Evolutionary conservation across 2,329 filamentous ascomycete species (phyloP).

Genomic region (Aspergillus sp.): DNA sequence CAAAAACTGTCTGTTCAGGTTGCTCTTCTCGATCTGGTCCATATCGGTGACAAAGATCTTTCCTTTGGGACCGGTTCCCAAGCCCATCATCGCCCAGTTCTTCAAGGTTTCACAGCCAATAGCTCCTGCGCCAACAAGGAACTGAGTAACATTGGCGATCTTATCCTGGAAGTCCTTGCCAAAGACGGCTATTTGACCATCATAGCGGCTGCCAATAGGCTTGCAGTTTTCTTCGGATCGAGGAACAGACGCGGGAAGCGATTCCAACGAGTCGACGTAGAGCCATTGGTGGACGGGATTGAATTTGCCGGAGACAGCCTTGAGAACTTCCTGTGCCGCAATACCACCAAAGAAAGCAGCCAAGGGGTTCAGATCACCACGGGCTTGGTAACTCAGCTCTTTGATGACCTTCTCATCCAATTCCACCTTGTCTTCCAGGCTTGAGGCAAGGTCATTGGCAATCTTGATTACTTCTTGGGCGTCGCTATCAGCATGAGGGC

Average conservation of each 20-base stretch:
- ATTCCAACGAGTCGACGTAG: constrained; percentile 98
- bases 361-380: constrained; percentile 85
- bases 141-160: constrained; percentile 82
- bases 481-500: constrained; percentile 79
- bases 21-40: constrained; percentile 98
- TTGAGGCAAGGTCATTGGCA: constrained; percentile 66
- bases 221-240: constrained; percentile 85
- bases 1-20: constrained; percentile 93
- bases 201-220: constrained; percentile 79
- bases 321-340: constrained; percentile 89
- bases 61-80: constrained; percentile 82
- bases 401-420: constrained; percentile 88
- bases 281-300: constrained; percentile 92
- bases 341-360: constrained; percentile 93
- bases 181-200: constrained; percentile 95
- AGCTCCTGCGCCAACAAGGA: constrained; percentile 91
- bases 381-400: constrained; percentile 91
- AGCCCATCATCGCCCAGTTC: constrained; percentile 98
- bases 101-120: constrained; percentile 99
- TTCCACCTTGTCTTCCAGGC: constrained; percentile 67
- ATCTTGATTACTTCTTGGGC: constrained; percentile 72
- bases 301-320: constrained; percentile 97
- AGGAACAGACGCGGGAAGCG: constrained; percentile 68
- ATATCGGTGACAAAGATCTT: constrained; percentile 93
- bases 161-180: constrained; percentile 92